Percentiles rank a stretch among this genome's conserved stretches.
phyloP scores from a whole-genome alignment of 192 early-diverging fungal species.

The Umbelopsis sp. region DNA sequence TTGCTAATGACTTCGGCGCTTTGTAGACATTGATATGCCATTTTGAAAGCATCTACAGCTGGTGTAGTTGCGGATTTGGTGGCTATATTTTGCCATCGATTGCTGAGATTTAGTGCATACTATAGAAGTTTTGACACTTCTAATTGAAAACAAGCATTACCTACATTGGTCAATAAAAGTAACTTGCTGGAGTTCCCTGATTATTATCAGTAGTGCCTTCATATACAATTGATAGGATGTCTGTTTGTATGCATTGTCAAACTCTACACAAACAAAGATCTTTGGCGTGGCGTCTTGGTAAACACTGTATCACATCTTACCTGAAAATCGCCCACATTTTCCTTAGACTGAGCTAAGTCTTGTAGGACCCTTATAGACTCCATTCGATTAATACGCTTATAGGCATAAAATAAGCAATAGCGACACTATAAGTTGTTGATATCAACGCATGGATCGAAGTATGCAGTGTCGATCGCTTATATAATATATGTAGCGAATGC shows the following conservation, averaged over 20 bases:
- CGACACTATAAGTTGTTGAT: too few relatives aligned
- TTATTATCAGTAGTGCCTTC: conserved; percentile 44
- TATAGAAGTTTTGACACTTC: background rate
- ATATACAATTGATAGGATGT: conserved; percentile 41
- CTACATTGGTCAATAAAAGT: conserved; percentile 55
- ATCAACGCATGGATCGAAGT: too few relatives aligned
- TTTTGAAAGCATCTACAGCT: conserved; percentile 22
- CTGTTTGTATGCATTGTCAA: conserved; percentile 3
- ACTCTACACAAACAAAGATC: too few relatives aligned
- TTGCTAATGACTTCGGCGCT: conserved; percentile 52
- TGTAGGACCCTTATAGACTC: too few relatives aligned
- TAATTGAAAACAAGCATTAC: conserved; percentile 21
- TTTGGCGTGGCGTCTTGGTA: too few relatives aligned
- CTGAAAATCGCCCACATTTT: too few relatives aligned
- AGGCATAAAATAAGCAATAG: too few relatives aligned
- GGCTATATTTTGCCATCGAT: background rate
- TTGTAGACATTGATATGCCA: conserved; percentile 47
- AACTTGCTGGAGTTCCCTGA: conserved; percentile 48
- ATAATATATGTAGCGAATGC: too few relatives aligned
- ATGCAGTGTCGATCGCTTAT: too few relatives aligned
- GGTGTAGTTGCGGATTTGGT: background rate
- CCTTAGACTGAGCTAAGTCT: too few relatives aligned
- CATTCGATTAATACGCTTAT: too few relatives aligned
- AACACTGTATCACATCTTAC: too few relatives aligned
- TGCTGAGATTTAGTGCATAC: background rate